Evolutionary conservation across 371 early-diverging fungal species (phyloP), one percentile per base, ranked within the genome.

Genomic region (Gilbertella persicaria): DNA sequence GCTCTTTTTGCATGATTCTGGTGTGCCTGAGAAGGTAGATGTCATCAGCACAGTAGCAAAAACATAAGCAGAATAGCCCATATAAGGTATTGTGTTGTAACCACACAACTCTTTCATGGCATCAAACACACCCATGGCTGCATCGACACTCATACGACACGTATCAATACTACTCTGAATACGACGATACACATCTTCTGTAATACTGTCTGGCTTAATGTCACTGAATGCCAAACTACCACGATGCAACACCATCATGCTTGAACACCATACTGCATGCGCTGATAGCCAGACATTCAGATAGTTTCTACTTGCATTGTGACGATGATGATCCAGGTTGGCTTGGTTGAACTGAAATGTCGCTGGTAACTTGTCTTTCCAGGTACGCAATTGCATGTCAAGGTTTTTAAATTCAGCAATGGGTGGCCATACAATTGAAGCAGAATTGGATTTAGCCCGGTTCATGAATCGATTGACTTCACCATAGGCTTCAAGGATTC

Each of bases 391-490:
- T 7, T 70, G 73, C 3, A 61, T 67, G 53, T 85, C 80, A 26
- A 85, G 58, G 3, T 67, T 54, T 17, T 63, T 58, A 44, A 78
- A 78, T 61, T 82, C 79, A 2, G 77, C 67, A 6, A 75, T 70
- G 6, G 73, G 80, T 6, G 84, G 82, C 60, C 78, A 78, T 10
- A 64, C 62, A 5, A 75, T 54, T 4, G 73, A 62, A 10, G 57
- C 50, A 16, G 54, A 45, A 13, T 71, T 71, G 29, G 64, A 60
- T 45, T 76, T 73, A 4, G 78, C 71, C 20, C 82, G 58, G 16
- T 75, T 75, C 70, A 82, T 78, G 40, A 67, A 74, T 14, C 65
- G 61, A 26, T 73, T 75, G 9, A 80, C 81, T 52, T 78, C 78
- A 19, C 82, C 82, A 63, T 68, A 76, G 0, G 62, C 45, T 17